Percentiles rank a stretch among this genome's conserved stretches.
These are phyloP conservation scores for Neonectria faginata DNA, from an alignment of 2,329 filamentous ascomycete genomes.

Conservation along the genomic window DNA sequence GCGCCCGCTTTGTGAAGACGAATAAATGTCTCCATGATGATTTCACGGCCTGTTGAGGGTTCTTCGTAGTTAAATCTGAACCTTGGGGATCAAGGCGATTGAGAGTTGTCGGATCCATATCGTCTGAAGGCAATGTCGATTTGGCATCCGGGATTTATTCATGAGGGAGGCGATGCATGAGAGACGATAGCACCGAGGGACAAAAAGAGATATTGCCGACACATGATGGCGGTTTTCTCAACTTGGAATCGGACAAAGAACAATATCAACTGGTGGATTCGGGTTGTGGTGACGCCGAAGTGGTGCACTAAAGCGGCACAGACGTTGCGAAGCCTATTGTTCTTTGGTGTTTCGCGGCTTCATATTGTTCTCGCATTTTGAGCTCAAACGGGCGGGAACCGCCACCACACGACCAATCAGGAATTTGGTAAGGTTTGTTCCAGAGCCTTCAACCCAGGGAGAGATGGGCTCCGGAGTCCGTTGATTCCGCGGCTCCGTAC, in stretches of 20 bases:
- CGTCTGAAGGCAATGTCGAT: background rate
- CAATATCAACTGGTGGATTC: conserved; percentile 27
- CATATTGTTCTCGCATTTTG: conserved; percentile 6
- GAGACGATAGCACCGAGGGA: conserved; percentile 4
- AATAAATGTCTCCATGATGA: conserved; percentile 68
- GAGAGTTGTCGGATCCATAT: conserved; percentile 27
- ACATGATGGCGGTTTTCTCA: conserved; percentile 4
- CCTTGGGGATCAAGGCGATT: background rate
- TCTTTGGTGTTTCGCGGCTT: background rate
- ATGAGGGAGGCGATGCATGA: background rate
- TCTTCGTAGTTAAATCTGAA: background rate
- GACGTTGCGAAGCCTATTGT: conserved; percentile 11
- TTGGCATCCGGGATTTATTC: background rate
- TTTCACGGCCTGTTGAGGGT: conserved; percentile 25
- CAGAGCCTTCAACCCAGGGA: background rate
- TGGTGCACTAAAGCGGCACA: background rate
- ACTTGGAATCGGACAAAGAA: conserved; percentile 36
- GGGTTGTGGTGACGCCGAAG: background rate
- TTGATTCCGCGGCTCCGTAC: background rate
- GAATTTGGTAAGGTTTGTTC: background rate
- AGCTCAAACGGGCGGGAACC: background rate
- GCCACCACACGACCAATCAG: background rate
- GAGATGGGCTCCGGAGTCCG: background rate
- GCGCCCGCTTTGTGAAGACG: conserved; percentile 73
- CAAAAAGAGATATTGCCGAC: background rate